A percentile compares a stretch with the other conserved stretches of the same genome.
Evolutionary conservation across 495 filamentous ascomycete genomes (phyloP).

Genomic region (Penicillium arizonense): DNA sequence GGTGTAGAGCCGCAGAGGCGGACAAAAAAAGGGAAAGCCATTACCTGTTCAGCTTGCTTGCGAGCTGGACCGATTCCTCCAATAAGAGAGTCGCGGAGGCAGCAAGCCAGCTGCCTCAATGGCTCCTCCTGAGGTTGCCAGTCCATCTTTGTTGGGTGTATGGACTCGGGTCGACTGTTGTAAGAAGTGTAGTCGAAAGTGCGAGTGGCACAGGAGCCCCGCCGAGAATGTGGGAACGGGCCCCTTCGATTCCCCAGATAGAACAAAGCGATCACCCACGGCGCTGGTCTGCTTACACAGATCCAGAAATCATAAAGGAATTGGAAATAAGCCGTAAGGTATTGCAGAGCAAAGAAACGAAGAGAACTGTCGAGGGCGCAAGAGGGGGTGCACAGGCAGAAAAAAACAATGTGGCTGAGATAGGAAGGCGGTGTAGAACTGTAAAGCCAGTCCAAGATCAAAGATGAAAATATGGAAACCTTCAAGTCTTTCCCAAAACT

Average conservation of each 20-base stretch:
- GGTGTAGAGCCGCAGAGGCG: neutral
- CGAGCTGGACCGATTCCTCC: constrained; percentile 69
- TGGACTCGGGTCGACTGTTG: constrained; percentile 15
- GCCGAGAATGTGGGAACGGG: constrained; percentile 32
- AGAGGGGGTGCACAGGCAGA: too few relatives aligned
- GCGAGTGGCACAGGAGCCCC: constrained; percentile 30
- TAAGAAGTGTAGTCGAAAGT: constrained; percentile 20
- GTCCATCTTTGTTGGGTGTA: constrained; percentile 57
- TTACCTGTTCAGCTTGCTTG: constrained; percentile 68
- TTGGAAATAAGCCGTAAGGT: neutral
- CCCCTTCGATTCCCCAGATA: constrained; percentile 22
- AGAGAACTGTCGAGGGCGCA: neutral
- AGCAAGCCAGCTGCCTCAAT: constrained; percentile 83
- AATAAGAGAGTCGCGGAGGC: constrained; percentile 88
- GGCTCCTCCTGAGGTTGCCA: constrained; percentile 92
- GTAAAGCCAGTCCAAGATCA: too few relatives aligned
- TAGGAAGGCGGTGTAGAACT: too few relatives aligned
- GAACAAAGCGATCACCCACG: constrained; percentile 5
- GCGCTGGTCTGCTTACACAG: neutral
- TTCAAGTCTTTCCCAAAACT: too few relatives aligned
- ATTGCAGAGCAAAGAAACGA: neutral
- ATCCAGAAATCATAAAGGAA: constrained; percentile 3
- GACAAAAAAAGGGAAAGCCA: constrained; percentile 16
- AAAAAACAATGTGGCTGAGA: too few relatives aligned
- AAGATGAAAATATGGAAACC: too few relatives aligned